A percentile compares a stretch with the other conserved stretches of the same genome.
Evolutionary conservation across 192 early-diverging fungal genomes (phyloP).

Genomic region (Backusella luteola): DNA sequence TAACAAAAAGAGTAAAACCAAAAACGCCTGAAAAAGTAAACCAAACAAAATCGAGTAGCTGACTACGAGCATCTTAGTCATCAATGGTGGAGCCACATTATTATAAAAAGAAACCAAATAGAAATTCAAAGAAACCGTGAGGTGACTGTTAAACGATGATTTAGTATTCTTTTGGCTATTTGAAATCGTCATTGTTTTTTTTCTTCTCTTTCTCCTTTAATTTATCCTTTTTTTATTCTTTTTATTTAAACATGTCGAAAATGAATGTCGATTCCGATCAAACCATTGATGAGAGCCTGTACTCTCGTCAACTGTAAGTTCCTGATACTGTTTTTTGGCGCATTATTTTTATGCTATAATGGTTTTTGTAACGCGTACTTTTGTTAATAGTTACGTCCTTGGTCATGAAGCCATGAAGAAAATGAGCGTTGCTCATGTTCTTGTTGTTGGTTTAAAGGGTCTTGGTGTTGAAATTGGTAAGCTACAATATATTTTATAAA

Average conservation of each 20-base stretch:
- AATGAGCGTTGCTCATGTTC: slow-evolving; percentile 94
- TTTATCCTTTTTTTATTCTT: background rate
- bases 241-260: slow-evolving; percentile 12
- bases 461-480: slow-evolving; percentile 97
- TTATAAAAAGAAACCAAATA: background rate
- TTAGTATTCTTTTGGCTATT: background rate
- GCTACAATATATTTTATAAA: background rate
- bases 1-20: background rate
- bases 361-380: background rate
- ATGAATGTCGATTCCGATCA: slow-evolving; percentile 46
- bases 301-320: slow-evolving; percentile 98
- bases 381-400: slow-evolving; percentile 74
- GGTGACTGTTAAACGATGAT: background rate
- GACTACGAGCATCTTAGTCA: background rate
- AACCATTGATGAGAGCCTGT: slow-evolving; percentile 93
- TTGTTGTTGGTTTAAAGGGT: slow-evolving; percentile 94
- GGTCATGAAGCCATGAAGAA: slow-evolving; percentile 97
- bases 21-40: background rate
- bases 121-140: background rate
- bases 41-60: background rate
- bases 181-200: background rate
- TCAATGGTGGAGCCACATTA: background rate
- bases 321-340: background rate
- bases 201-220: background rate
- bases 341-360: background rate